Base-by-base conservation (phyloP, 2,329 filamentous ascomycete genomes). In the Ramularia endophylla region DNA sequence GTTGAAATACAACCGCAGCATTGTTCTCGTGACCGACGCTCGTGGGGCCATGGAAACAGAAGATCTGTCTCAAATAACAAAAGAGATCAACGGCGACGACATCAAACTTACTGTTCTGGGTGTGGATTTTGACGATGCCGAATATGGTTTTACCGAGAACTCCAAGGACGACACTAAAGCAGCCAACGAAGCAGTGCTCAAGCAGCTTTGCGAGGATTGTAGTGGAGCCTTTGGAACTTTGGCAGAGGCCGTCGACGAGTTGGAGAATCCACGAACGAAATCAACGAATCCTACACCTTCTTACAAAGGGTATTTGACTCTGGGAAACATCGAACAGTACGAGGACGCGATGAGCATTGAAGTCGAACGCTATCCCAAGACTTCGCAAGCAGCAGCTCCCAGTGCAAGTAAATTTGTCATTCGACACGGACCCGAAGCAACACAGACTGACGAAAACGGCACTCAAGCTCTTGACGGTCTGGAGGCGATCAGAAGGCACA, bases 141-240 rank as follows among this genome's bases (percentile, higher is more conserved):
- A 94, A 2, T 95, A 83, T 58, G 89, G 89, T 30, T 85, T 87
- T 60, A 94, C 94, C 62, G 90, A 97, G 66, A 88, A 95, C 62
- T 78, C 85, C 50, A 98, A 98, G 61, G 68, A 81, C 13, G 51
- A 62, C 0, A 61, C 64, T 38, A 97, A 97, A 73, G 68, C 66
- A n/a, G 65, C 74, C 34, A 95, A 94, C 54, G 92, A 98, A 61
- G 61, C 63, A 1, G 67, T 81, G 0, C 68, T 97, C 13, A 78
- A 71, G 47, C 61, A 67, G 2, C 70, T 97, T 6, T 75, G 77
- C 3, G 76, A 85, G 7, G 72, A 77, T 34, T 90, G 85, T 56
- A 69, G 81, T 40, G 87, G 85, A 20, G 67, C 78, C 2, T 87
- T 84, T 54, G 90, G 85, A n/a, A 95, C 89, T 4, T 77, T 95